Evolutionary conservation across 1,284 basidiomycete species (phyloP), one percentile per base, ranked within the genome.

Genomic region (Singerocomus inundabilis): DNA sequence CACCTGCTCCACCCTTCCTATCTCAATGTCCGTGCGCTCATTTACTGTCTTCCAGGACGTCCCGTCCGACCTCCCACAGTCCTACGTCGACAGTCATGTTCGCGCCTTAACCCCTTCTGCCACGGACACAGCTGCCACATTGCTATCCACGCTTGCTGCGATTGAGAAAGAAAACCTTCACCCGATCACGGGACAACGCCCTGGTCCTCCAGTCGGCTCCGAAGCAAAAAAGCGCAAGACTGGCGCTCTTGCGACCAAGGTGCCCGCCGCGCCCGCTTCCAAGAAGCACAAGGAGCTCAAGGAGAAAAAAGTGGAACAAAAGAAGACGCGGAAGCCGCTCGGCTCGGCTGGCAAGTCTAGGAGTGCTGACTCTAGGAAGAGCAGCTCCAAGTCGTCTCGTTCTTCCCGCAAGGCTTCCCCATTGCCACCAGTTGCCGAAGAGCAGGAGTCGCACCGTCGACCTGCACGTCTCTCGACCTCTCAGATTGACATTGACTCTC

Each of bases 81-180:
- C 54, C 55, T 42, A 51, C 61, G 41, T 63, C 55, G 57, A 60
- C 63, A 34, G 25, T 33, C 54, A 59, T 48, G 45, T 46, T 34
- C 57, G 21, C 39, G 40, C 52, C 28, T 6, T 55, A n/a, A 51
- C 51, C 18, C 35, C 55, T 45, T 47, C 56, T 15, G 41, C 57
- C 43, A 44, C 72, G 54, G 71, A 71, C 51, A 50, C 66, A 48
- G 51, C 66, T 42, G 59, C 66, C 54, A 69, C 70, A 52, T 57
- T 65, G 3, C 44, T 69, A 46, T 66, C 68, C 36, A 64, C 72
- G 0, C 64, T 71, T 28, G 69, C 70, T 28, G 61, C 69, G 21
- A 66, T 70, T 50, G 84, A 88, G 71, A 90, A 90, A 73, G 87
- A 90, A 68, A 90, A 90, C 62, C 71, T 84, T 41, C 75, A 89